Base-by-base conservation (phyloP, 768 basidiomycete species). In the Daedalea quercina region DNA sequence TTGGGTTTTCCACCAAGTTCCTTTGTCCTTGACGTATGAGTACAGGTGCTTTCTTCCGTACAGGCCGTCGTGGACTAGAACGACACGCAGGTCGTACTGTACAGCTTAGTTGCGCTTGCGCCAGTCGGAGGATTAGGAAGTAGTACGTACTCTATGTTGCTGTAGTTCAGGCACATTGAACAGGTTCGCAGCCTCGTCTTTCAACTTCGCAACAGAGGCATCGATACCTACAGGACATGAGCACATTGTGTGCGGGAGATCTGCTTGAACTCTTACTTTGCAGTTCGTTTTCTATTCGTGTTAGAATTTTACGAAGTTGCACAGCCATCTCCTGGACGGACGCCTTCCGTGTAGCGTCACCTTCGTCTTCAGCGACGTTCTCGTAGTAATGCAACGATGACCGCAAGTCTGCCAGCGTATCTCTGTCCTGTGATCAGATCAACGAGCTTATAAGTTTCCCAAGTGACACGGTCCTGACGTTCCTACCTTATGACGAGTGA, bases 61-160 rank as follows among this genome's bases (percentile, higher is more conserved):
- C 28, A 89, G 68, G 3, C 90, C 90, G 11, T 86, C 87, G 58
- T 90, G 86, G 44, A 89, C 73, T 35, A 91, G 73, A 3, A 90
- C 89, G 8, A 78, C 84, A 2, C 87, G 84, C 22, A 93, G 78
- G 57, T 90, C 87, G 60, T 91, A 93, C 88, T 91, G n/a, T n/a
- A 11, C n/a, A 34, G 12, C 19, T 6, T 31, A 31, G n/a, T n/a
- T n/a, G n/a, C n/a, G n/a, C n/a, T 37, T 44, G 19, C 44, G 41
- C 25, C 13, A 20, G n/a, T 17, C 19, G 28, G 15, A 43, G 28
- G 28, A 31, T n/a, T n/a, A 31, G 28, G 28, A 6, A n/a, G 35
- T n/a, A 19, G 17, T 35, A 70, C 77, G 31, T 54, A 81, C 88
- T 57, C 75, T 76, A 60, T 77, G 73, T 47, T 77, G 68, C 59